phyloP scores from a whole-genome alignment of 176 grass and related monocot genomes.

The Alopecurus myosuroides region DNA sequence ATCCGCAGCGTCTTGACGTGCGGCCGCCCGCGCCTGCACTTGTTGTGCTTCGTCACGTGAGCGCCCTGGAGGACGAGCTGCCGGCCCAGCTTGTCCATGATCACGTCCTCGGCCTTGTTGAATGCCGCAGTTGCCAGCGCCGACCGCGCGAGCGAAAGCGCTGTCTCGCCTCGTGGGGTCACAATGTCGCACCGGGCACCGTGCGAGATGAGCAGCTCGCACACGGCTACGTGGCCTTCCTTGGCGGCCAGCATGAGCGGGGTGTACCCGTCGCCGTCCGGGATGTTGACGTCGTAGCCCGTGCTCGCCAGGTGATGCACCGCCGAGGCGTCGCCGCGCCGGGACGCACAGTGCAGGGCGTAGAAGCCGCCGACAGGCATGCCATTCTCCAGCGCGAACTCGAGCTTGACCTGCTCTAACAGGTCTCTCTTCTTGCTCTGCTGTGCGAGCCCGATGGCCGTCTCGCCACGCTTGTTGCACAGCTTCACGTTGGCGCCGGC shows the following conservation, averaged over 20 bases:
- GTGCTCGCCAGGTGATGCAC: slow-evolving; percentile 48
- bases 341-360: slow-evolving; percentile 73
- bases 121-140: slow-evolving; percentile 23
- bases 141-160: slow-evolving; percentile 66
- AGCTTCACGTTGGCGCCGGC: slow-evolving; percentile 68
- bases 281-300: slow-evolving; percentile 63
- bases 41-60: slow-evolving; percentile 75
- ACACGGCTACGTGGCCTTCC: slow-evolving; percentile 60
- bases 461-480: slow-evolving; percentile 51
- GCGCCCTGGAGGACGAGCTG: slow-evolving; percentile 51
- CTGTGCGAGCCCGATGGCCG: slow-evolving; percentile 50
- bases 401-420: slow-evolving; percentile 94
- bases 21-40: slow-evolving; percentile 59
- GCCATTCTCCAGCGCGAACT: slow-evolving; percentile 90
- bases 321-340: slow-evolving; percentile 56
- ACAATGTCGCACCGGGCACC: slow-evolving; percentile 55
- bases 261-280: slow-evolving; percentile 76
- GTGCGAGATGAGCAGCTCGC: slow-evolving; percentile 62
- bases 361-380: slow-evolving; percentile 55
- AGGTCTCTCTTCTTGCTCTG: slow-evolving; percentile 75
- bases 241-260: slow-evolving; percentile 85
- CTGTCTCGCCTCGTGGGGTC: slow-evolving; percentile 66
- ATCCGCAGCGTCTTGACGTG: slow-evolving; percentile 74
- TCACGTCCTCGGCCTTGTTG: slow-evolving; percentile 61
- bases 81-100: slow-evolving; percentile 74